Evolutionary conservation across 2,329 filamentous ascomycete genomes (phyloP).

Genomic region (Aspergillus arachidicola): DNA sequence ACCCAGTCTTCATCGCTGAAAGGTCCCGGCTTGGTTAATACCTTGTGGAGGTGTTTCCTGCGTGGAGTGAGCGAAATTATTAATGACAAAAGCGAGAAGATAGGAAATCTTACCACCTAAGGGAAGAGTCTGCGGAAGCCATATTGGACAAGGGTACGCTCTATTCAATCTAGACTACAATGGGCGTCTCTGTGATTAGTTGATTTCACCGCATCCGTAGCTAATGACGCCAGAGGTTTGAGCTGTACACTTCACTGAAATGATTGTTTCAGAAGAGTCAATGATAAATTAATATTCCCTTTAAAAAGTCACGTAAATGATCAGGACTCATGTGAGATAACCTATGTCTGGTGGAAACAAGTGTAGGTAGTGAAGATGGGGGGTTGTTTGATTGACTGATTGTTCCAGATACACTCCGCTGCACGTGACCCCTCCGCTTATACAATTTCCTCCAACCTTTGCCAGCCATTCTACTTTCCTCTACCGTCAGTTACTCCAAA

Average conservation of each 20-base stretch:
- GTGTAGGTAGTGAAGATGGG: neutral
- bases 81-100: neutral
- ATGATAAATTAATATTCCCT: too few species aligned
- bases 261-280: neutral
- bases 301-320: neutral
- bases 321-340: neutral
- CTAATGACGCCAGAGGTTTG: conserved; percentile 1
- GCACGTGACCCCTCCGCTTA: conserved; percentile 33
- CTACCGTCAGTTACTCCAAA: conserved; percentile 7
- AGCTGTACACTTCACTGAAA: neutral
- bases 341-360: neutral
- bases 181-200: neutral
- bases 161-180: neutral
- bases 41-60: conserved; percentile 82
- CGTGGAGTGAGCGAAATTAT: conserved; percentile 18
- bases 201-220: neutral
- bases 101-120: conserved; percentile 20
- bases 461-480: conserved; percentile 10
- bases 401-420: conserved; percentile 16
- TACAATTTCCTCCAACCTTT: conserved; percentile 21
- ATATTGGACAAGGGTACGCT: conserved; percentile 17
- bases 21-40: conserved; percentile 75
- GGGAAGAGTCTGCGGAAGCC: conserved; percentile 14
- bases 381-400: conserved; percentile 12
- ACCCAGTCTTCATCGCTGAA: conserved; percentile 71